These are phyloP conservation scores for Globisporangium emineosum DNA, from an alignment of 352 stramenopile species.

Conservation along the genomic window DNA sequence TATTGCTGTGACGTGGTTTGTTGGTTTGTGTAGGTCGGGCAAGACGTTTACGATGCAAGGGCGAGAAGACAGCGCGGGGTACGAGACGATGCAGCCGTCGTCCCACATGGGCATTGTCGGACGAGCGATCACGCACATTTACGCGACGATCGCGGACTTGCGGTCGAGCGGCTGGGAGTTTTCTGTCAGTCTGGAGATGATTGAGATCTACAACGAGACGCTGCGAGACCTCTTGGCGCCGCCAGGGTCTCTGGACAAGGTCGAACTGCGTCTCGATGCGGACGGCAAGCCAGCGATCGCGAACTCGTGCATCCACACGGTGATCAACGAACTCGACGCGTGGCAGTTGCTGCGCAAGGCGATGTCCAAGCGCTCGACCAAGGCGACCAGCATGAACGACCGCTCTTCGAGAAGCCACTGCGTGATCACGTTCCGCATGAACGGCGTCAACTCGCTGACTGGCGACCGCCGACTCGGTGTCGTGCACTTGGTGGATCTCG, in stretches of 20 bases:
- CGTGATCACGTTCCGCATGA: conserved; percentile 78
- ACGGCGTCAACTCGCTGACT: conserved; percentile 56
- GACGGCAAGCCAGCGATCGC: conserved; percentile 61
- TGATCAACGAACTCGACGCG: conserved; percentile 57
- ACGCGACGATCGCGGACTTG: conserved; percentile 58
- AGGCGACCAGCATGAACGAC: conserved; percentile 85
- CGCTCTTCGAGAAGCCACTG: conserved; percentile 82
- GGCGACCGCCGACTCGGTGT: conserved; percentile 55
- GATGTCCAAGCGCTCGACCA: conserved; percentile 63
- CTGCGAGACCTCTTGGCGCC: conserved; percentile 90
- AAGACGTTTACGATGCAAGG: conserved; percentile 91
- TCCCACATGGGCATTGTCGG: conserved; percentile 78
- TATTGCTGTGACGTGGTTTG: background rate
- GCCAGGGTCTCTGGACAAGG: conserved; percentile 54
- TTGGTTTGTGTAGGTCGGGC: conserved; percentile 43
- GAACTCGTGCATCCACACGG: conserved; percentile 58
- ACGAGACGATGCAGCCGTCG: conserved; percentile 37
- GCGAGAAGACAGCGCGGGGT: conserved; percentile 31
- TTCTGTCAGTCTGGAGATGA: conserved; percentile 73
- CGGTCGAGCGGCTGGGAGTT: conserved; percentile 74
- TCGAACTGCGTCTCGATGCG: conserved; percentile 65
- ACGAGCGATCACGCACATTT: conserved; percentile 78
- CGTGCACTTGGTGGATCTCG: conserved; percentile 79
- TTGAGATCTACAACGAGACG: conserved; percentile 98
- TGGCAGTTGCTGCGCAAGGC: conserved; percentile 66